These are phyloP conservation scores for Calonectria crousiana DNA, from an alignment of 2,329 filamentous ascomycete genomes.

Conservation along the genomic window DNA sequence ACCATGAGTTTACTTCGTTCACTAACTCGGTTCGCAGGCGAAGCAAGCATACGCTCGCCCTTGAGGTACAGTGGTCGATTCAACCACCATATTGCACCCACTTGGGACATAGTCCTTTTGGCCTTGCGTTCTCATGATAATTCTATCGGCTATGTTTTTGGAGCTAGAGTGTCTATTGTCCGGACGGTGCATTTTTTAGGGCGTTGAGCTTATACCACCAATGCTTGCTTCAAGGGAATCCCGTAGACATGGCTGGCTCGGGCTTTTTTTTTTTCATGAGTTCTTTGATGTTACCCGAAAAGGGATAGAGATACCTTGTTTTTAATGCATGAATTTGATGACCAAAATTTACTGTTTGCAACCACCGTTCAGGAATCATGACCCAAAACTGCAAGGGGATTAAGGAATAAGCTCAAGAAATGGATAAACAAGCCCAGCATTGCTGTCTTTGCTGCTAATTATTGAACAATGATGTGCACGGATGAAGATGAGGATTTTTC, in stretches of 20 bases:
- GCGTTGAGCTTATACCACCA: constrained; percentile 46
- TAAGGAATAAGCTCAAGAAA: neutral
- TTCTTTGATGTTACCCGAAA: constrained; percentile 40
- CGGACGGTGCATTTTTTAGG: constrained; percentile 45
- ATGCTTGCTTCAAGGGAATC: constrained; percentile 38
- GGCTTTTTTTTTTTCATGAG: constrained; percentile 37
- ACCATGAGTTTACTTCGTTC: neutral
- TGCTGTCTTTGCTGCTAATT: neutral
- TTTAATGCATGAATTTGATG: constrained; percentile 45
- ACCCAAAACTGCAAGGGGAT: too few species aligned
- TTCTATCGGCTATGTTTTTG: constrained; percentile 34
- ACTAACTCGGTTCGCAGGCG: constrained; percentile 50
- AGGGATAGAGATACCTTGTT: constrained; percentile 42
- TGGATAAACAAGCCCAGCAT: neutral
- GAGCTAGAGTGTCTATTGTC: constrained; percentile 39
- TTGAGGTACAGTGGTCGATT: constrained; percentile 29
- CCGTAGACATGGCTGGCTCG: constrained; percentile 35
- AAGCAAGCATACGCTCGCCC: constrained; percentile 64
- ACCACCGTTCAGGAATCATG: neutral
- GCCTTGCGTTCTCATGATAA: constrained; percentile 42
- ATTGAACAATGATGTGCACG: neutral
- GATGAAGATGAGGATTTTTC: neutral
- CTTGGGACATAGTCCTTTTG: constrained; percentile 24
- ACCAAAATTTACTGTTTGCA: constrained; percentile 1
- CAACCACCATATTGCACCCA: constrained; percentile 9